Evolutionary conservation across 2,329 filamentous ascomycete species (phyloP).

Genomic region (Aspergillus intermedius): DNA sequence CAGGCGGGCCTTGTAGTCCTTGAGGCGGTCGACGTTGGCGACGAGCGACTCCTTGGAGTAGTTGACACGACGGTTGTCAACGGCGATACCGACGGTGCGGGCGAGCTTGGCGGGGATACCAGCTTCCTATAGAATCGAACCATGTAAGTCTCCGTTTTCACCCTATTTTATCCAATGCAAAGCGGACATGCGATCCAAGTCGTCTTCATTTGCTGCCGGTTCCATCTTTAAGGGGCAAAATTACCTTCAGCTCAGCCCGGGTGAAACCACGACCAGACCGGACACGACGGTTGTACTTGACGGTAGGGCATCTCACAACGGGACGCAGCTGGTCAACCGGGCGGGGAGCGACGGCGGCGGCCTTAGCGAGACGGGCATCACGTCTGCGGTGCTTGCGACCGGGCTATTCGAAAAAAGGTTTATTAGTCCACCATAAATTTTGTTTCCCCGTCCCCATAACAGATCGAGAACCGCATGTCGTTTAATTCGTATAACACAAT

Average conservation of each 20-base stretch:
- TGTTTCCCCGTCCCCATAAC: constrained; percentile 4
- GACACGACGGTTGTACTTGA: constrained; percentile 99
- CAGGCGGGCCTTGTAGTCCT: constrained; percentile 92
- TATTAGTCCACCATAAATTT: constrained; percentile 27
- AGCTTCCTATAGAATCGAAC: constrained; percentile 61
- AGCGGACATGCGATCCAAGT: not conserved
- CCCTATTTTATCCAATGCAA: not conserved
- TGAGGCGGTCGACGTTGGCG: constrained; percentile 93
- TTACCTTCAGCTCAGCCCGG: constrained; percentile 95
- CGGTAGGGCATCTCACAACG: constrained; percentile 91
- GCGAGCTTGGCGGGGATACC: constrained; percentile 91
- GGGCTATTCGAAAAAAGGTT: constrained; percentile 56
- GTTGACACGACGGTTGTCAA: constrained; percentile 96
- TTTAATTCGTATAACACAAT: constrained; percentile 2
- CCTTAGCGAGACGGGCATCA: constrained; percentile 87
- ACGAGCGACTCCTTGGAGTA: constrained; percentile 91
- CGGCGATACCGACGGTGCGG: constrained; percentile 91
- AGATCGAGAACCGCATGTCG: not conserved
- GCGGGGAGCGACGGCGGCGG: constrained; percentile 87
- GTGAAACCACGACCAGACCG: constrained; percentile 97
- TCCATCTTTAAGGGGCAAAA: constrained; percentile 9
- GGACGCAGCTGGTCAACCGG: constrained; percentile 96
- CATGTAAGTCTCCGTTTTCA: constrained; percentile 13
- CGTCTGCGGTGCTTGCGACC: constrained; percentile 93
- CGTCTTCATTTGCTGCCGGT: not conserved